phyloP scores from a whole-genome alignment of 768 basidiomycete genomes.

The Leucosporidium yakuticum region DNA sequence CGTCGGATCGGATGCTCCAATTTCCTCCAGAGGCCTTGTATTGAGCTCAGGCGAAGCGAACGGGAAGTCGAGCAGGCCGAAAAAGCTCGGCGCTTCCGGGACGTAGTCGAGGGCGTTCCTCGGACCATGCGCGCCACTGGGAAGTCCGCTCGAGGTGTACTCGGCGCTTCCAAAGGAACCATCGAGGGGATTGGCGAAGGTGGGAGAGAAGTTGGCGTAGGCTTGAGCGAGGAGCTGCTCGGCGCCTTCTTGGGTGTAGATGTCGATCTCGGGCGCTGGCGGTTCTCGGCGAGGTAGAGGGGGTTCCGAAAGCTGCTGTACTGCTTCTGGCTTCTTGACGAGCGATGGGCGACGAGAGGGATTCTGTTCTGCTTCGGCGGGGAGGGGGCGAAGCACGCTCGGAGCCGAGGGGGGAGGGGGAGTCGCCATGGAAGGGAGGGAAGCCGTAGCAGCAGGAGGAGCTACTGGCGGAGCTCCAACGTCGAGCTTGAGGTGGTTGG shows the following conservation, averaged over 20 bases:
- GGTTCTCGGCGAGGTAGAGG: not conserved
- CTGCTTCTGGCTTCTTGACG: too few species aligned
- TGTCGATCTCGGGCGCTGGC: not conserved
- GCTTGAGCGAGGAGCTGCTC: slow-evolving; percentile 5
- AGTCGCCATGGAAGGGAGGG: not conserved
- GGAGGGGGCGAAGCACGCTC: not conserved
- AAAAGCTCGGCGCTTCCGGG: not conserved
- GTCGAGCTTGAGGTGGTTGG: not conserved
- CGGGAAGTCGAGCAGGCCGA: slow-evolving; percentile 1
- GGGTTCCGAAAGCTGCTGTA: not conserved
- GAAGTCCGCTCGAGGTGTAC: too few species aligned
- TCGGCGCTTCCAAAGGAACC: too few species aligned
- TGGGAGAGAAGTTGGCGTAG: slow-evolving; percentile 1
- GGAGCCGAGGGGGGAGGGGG: not conserved
- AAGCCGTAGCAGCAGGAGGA: not conserved
- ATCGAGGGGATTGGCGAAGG: not conserved
- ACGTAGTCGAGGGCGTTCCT: too few species aligned
- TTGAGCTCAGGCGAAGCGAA: not conserved
- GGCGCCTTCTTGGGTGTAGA: not conserved
- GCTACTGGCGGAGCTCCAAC: not conserved
- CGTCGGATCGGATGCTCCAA: too few species aligned
- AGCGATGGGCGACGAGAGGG: not conserved
- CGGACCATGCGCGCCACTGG: too few species aligned
- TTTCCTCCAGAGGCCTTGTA: too few species aligned
- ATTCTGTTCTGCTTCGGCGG: not conserved